Evolutionary conservation across 768 basidiomycete genomes (phyloP).

Genomic region (Phanerochaete carnosa): DNA sequence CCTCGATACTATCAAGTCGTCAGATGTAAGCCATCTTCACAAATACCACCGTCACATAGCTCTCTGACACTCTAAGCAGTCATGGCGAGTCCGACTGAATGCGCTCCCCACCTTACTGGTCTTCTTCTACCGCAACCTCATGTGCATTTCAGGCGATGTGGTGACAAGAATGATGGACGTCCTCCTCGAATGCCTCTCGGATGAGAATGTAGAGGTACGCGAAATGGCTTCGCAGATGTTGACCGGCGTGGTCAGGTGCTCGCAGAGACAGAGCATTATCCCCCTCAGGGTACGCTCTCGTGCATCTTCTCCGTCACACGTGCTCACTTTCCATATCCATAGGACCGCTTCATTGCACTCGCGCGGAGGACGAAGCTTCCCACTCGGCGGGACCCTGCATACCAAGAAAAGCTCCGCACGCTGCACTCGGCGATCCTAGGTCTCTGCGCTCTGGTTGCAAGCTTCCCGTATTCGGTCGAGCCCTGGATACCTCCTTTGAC

Average conservation of each 20-base stretch:
- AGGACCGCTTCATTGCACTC: conserved; percentile 80
- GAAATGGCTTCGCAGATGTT: conserved; percentile 87
- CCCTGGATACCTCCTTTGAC: conserved; percentile 61
- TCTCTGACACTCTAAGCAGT: conserved; percentile 39
- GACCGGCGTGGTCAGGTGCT: conserved; percentile 84
- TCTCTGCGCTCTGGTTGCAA: conserved; percentile 47
- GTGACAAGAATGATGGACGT: conserved; percentile 78
- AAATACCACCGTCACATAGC: not conserved
- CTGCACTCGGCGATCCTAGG: conserved; percentile 71
- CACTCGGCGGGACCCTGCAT: conserved; percentile 61
- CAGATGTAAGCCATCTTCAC: conserved; percentile 48
- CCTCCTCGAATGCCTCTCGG: conserved; percentile 76
- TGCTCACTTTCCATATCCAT: not conserved
- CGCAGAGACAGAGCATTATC: conserved; percentile 83
- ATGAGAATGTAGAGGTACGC: conserved; percentile 91
- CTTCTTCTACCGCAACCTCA: conserved; percentile 87
- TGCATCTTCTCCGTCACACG: not conserved
- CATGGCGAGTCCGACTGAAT: conserved; percentile 88
- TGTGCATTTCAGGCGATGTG: conserved; percentile 66
- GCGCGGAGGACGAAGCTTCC: conserved; percentile 64
- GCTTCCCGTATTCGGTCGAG: conserved; percentile 56
- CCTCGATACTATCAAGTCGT: conserved; percentile 71
- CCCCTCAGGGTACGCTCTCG: conserved; percentile 64
- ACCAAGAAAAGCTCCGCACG: conserved; percentile 67
- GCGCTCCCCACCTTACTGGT: conserved; percentile 85